Evolutionary conservation across 1,284 basidiomycete genomes (phyloP).

Genomic region (Cutaneotrichosporon sp.): DNA sequence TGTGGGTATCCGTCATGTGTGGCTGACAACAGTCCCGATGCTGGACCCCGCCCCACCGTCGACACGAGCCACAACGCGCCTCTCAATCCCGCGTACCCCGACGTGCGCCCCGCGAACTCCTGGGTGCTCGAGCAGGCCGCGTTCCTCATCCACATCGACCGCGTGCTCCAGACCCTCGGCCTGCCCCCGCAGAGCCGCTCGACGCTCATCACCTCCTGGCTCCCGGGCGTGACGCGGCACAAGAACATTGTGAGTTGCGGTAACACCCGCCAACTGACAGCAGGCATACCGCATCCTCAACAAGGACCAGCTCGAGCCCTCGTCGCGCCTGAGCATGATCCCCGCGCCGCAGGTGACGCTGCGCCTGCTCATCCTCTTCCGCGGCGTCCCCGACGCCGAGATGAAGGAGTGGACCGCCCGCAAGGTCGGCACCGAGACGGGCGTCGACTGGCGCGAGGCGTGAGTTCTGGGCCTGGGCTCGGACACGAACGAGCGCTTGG

Average conservation of each 20-base stretch:
- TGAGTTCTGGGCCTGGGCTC: constrained; percentile 32
- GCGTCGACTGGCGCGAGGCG: constrained; percentile 46
- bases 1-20: constrained; percentile 25
- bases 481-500: neutral
- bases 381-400: constrained; percentile 41
- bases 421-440: constrained; percentile 40
- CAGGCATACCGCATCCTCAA: constrained; percentile 45
- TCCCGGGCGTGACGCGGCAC: constrained; percentile 42
- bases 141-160: constrained; percentile 50
- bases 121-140: constrained; percentile 43
- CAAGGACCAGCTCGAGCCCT: constrained; percentile 37
- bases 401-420: constrained; percentile 43
- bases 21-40: constrained; percentile 11
- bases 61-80: constrained; percentile 31
- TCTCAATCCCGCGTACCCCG: constrained; percentile 48
- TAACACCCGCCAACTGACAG: constrained; percentile 6
- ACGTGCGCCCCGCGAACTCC: constrained; percentile 39
- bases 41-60: constrained; percentile 19
- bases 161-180: constrained; percentile 39
- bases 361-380: constrained; percentile 46
- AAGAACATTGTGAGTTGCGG: constrained; percentile 42
- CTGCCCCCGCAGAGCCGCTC: constrained; percentile 45
- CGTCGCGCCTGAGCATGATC: constrained; percentile 35
- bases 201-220: constrained; percentile 46
- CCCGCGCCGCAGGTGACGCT: constrained; percentile 42